A percentile compares a stretch with the other conserved stretches of the same genome.
Conservation (phyloP, 805 yeast species). For the Kluyveromyces lactis region DNA sequence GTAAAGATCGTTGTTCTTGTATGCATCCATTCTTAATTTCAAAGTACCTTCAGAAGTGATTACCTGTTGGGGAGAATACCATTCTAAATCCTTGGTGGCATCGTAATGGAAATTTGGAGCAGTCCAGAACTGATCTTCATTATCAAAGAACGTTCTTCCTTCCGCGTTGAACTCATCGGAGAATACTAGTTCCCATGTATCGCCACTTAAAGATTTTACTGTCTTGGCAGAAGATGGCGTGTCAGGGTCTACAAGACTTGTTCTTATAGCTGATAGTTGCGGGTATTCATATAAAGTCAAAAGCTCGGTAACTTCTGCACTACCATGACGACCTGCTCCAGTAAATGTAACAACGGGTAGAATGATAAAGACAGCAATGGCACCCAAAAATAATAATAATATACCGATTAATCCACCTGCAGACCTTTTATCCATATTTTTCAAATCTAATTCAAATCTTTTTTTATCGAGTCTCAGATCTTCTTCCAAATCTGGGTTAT, state of each 20-base stretch:
- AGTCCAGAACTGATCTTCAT: slow-evolving; percentile 88
- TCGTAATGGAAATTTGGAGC: slow-evolving; percentile 78
- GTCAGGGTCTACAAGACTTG: slow-evolving; percentile 50
- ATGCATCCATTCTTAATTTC: slow-evolving; percentile 69
- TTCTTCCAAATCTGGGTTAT: slow-evolving; percentile 91
- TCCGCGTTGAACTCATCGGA: slow-evolving; percentile 87
- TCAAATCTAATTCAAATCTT: slow-evolving; percentile 55
- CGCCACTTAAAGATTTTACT: slow-evolving; percentile 50
- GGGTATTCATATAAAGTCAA: slow-evolving; percentile 46
- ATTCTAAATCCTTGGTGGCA: slow-evolving; percentile 84
- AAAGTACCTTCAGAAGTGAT: slow-evolving; percentile 69
- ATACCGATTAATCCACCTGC: slow-evolving; percentile 56
- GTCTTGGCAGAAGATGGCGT: slow-evolving; percentile 45
- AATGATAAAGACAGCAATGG: slow-evolving; percentile 60
- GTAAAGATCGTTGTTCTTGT: slow-evolving; percentile 62
- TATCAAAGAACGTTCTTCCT: slow-evolving; percentile 83
- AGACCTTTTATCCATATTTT: slow-evolving; percentile 56
- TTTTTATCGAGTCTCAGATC: slow-evolving; percentile 80
- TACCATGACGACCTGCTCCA: slow-evolving; percentile 41
- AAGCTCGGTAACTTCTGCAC: slow-evolving; percentile 27
- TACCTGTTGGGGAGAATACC: slow-evolving; percentile 91
- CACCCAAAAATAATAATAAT: slow-evolving; percentile 49
- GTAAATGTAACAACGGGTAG: slow-evolving; percentile 81
- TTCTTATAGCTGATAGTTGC: slow-evolving; percentile 42
- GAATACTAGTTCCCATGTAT: slow-evolving; percentile 68